These are phyloP conservation scores for Copromyces sp. DNA, from an alignment of 495 filamentous ascomycete species.

Conservation along the genomic window DNA sequence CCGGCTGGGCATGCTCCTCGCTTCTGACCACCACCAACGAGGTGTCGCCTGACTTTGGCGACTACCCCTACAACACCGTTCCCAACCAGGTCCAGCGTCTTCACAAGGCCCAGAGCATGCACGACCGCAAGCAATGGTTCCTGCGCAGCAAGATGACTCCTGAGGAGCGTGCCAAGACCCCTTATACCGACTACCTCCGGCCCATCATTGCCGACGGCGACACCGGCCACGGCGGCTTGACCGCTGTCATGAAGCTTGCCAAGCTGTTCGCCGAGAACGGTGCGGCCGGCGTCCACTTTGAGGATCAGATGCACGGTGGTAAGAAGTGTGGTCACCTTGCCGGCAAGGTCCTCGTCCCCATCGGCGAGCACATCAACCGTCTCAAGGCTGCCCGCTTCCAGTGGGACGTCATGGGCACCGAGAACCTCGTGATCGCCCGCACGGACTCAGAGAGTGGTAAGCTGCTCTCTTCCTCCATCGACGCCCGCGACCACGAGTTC, in stretches of 20 bases:
- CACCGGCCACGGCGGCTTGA: conserved; percentile 85
- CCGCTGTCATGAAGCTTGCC: conserved; percentile 88
- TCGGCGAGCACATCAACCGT: conserved; percentile 92
- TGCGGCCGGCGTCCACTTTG: conserved; percentile 92
- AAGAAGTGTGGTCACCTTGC: conserved; percentile 98
- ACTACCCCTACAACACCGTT: conserved; percentile 98
- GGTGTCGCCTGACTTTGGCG: conserved; percentile 92
- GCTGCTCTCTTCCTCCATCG: conserved; percentile 80
- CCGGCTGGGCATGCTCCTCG: conserved; percentile 93
- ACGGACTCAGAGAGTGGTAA: conserved; percentile 92
- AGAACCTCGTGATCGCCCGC: conserved; percentile 88
- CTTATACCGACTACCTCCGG: conserved; percentile 83
- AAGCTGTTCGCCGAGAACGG: conserved; percentile 99
- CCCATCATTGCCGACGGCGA: conserved; percentile 98
- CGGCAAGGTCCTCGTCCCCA: conserved; percentile 90
- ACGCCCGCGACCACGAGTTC: conserved; percentile 91
- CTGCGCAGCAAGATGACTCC: conserved; percentile 62
- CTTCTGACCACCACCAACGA: conserved; percentile 90
- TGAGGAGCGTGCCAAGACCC: conserved; percentile 58
- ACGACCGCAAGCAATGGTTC: conserved; percentile 94
- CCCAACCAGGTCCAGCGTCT: conserved; percentile 95
- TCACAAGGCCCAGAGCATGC: conserved; percentile 92
- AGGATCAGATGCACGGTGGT: conserved; percentile 93
- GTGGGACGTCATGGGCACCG: conserved; percentile 94
- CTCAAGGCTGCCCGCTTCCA: conserved; percentile 88